Evolutionary conservation across 768 basidiomycete genomes (phyloP).

Genomic region (Suillus variegatus): DNA sequence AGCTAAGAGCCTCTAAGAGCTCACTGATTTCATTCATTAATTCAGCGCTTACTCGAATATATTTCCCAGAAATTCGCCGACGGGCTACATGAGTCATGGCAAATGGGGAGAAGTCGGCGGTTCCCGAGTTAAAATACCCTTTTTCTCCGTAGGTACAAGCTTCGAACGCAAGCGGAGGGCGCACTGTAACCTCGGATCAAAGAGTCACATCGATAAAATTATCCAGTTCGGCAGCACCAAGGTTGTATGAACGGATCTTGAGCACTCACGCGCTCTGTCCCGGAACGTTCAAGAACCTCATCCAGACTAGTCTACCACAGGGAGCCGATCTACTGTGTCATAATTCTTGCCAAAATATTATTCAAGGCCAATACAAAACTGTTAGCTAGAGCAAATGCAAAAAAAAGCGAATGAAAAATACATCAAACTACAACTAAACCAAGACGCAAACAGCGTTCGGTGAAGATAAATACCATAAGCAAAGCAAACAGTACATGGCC

Average conservation of each 20-base stretch:
- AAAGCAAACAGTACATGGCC: not conserved
- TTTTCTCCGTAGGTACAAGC: not conserved
- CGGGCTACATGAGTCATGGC: not conserved
- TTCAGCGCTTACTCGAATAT: not conserved
- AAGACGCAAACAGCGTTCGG: not conserved
- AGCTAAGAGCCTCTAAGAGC: too few relatives aligned
- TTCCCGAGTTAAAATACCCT: not conserved
- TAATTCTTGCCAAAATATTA: not conserved
- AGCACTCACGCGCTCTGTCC: not conserved
- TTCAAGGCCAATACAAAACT: too few relatives aligned
- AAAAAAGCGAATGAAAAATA: not conserved
- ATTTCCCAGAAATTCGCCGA: not conserved
- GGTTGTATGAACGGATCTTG: not conserved
- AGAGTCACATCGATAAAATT: not conserved
- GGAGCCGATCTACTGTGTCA: not conserved
- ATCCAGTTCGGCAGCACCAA: not conserved
- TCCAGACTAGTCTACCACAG: not conserved
- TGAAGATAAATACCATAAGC: not conserved
- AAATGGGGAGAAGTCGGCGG: not conserved
- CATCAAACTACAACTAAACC: not conserved
- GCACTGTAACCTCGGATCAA: slow-evolving; percentile 2
- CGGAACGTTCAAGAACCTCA: not conserved
- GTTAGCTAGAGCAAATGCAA: too few relatives aligned
- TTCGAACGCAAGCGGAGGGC: not conserved
- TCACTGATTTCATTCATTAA: not conserved